A percentile compares a stretch with the other conserved stretches of the same genome.
Evolutionary conservation across 1,284 basidiomycete species (phyloP).

Genomic region (Cutaneotrichosporon sp.): DNA sequence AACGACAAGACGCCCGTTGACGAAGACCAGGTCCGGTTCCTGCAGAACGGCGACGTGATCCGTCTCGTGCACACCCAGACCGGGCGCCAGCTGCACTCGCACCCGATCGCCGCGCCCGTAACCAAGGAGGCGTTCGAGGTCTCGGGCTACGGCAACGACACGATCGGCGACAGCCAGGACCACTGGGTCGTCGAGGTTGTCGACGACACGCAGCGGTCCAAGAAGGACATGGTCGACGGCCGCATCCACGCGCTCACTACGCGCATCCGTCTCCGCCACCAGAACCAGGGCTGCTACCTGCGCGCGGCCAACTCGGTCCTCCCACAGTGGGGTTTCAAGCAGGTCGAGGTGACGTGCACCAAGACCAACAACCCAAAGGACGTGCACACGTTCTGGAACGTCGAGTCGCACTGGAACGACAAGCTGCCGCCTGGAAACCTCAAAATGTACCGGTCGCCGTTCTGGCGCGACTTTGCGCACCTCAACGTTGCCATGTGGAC

Average conservation of each 20-base stretch:
- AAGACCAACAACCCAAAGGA: constrained; percentile 80
- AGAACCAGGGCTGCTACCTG: constrained; percentile 76
- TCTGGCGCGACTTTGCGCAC: constrained; percentile 96
- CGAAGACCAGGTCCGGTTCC: constrained; percentile 60
- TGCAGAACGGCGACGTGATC: constrained; percentile 72
- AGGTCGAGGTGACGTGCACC: constrained; percentile 90
- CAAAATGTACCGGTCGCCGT: constrained; percentile 83
- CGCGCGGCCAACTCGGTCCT: constrained; percentile 81
- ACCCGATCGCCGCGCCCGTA: constrained; percentile 78
- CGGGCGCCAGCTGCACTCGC: constrained; percentile 87
- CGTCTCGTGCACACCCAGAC: constrained; percentile 78
- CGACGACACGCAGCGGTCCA: constrained; percentile 70
- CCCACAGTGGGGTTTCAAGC: constrained; percentile 99
- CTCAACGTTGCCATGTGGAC: constrained; percentile 99
- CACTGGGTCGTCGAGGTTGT: constrained; percentile 93
- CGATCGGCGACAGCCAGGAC: constrained; percentile 81
- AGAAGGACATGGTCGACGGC: constrained; percentile 54
- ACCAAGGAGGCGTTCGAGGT: constrained; percentile 89
- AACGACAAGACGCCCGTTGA: constrained; percentile 60
- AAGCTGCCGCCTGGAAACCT: constrained; percentile 73
- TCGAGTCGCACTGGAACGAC: constrained; percentile 94
- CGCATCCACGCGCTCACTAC: constrained; percentile 86
- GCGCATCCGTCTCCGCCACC: constrained; percentile 75
- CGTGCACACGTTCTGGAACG: constrained; percentile 92
- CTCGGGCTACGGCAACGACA: constrained; percentile 82